Evolutionary conservation across 805 yeast species (phyloP).

Genomic region (Ogataea glucozyma): DNA sequence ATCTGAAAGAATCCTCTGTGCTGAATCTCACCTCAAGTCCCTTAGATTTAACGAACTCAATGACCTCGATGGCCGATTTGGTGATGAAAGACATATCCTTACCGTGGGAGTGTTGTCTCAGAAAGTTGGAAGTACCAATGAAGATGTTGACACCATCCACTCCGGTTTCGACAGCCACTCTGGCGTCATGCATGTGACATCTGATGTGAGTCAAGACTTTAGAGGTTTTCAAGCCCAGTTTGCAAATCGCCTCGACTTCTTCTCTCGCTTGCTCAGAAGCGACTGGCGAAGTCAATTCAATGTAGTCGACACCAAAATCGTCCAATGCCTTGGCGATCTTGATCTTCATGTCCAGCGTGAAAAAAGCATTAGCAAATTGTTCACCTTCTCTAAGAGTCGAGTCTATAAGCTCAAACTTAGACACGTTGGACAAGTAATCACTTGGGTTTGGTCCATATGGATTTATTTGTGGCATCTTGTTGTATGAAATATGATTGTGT

Average conservation of each 20-base stretch:
- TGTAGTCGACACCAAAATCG: slow-evolving; percentile 62
- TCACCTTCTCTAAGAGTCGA: slow-evolving; percentile 65
- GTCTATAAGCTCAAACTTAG: slow-evolving; percentile 54
- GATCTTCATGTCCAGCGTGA: slow-evolving; percentile 55
- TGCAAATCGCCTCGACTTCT: slow-evolving; percentile 61
- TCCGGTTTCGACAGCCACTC: slow-evolving; percentile 61
- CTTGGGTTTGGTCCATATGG: slow-evolving; percentile 63
- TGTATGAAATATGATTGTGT: background rate
- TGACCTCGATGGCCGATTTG: slow-evolving; percentile 56
- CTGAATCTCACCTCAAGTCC: slow-evolving; percentile 60
- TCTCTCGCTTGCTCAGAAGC: slow-evolving; percentile 58
- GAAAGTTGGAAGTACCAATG: slow-evolving; percentile 58
- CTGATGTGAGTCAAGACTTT: slow-evolving; percentile 60
- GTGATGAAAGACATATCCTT: slow-evolving; percentile 62
- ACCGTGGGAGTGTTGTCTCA: slow-evolving; percentile 59
- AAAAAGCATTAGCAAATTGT: slow-evolving; percentile 63
- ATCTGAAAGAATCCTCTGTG: slow-evolving; percentile 61
- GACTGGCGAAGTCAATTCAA: slow-evolving; percentile 60
- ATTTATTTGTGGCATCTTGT: slow-evolving; percentile 35
- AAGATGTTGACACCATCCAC: slow-evolving; percentile 64
- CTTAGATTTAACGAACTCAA: slow-evolving; percentile 59
- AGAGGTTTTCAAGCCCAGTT: slow-evolving; percentile 53
- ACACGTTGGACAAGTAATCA: slow-evolving; percentile 56
- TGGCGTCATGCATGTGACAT: slow-evolving; percentile 64
- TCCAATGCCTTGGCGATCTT: slow-evolving; percentile 61